Evolutionary conservation across 2,329 filamentous ascomycete species (phyloP).

Genomic region (Rugonectria rugulosa): DNA sequence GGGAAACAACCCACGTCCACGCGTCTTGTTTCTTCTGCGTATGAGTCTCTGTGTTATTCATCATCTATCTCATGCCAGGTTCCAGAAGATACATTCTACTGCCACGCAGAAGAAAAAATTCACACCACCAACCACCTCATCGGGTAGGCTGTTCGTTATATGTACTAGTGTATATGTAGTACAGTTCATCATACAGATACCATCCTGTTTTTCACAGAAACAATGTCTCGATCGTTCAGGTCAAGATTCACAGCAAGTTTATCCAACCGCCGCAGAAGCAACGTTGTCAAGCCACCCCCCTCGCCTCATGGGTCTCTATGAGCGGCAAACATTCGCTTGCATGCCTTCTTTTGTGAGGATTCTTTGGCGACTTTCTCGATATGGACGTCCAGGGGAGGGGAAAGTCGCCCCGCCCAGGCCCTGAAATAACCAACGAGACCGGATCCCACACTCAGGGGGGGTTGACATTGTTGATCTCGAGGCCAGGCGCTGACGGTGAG

Average conservation of each 20-base stretch:
- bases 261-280: conserved; percentile 14
- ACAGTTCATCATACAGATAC: conserved; percentile 7
- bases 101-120: background rate
- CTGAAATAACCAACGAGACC: conserved; percentile 8
- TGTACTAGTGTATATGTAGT: conserved; percentile 5
- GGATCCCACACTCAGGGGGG: conserved; percentile 6
- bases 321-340: conserved; percentile 13
- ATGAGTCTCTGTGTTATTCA: background rate
- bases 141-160: background rate
- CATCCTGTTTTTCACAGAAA: background rate
- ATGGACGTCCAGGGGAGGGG: conserved; percentile 8
- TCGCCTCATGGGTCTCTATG: background rate
- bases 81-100: background rate
- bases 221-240: conserved; percentile 3
- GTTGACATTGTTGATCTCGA: conserved; percentile 12
- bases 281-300: conserved; percentile 13
- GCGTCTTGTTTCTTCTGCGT: background rate
- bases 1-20: background rate
- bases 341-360: conserved; percentile 1
- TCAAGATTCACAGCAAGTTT: conserved; percentile 3
- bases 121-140: background rate
- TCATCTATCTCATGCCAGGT: conserved; percentile 2
- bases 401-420: conserved; percentile 15
- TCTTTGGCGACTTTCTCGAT: background rate
- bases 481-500: conserved; percentile 20